These are phyloP conservation scores for Nemophila menziesii DNA, from an alignment of 257 asterid species.

Conservation along the genomic window DNA sequence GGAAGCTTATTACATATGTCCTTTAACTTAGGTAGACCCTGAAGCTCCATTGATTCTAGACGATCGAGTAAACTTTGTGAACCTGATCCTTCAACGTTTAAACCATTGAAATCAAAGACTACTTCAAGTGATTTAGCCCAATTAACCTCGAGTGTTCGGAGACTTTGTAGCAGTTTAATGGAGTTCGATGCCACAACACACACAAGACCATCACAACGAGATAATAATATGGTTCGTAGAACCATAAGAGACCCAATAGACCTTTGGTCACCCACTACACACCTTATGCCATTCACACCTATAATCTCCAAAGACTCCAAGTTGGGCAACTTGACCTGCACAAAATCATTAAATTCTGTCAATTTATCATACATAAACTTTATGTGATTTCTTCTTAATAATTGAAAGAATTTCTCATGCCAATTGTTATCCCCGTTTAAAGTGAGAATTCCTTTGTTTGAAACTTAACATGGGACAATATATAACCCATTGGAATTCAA, in stretches of 20 bases:
- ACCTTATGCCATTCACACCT: background rate
- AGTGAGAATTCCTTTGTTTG: no score
- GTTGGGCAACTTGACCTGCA: conserved; percentile 3
- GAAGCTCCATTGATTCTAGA: background rate
- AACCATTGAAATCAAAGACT: conserved; percentile 2
- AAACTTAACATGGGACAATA: no score
- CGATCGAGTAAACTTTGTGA: background rate
- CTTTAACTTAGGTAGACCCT: no score
- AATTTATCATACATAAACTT: no score
- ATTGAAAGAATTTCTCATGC: no score
- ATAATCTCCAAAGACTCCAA: background rate
- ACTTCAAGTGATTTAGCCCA: background rate
- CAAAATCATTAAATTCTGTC: no score
- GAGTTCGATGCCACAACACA: conserved; percentile 3
- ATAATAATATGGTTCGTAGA: no score
- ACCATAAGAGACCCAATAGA: background rate
- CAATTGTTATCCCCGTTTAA: no score
- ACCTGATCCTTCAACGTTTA: background rate
- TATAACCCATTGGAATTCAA: no score
- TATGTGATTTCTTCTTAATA: no score
- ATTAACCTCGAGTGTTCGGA: background rate
- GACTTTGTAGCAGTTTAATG: conserved; percentile 1
- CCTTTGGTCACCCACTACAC: background rate
- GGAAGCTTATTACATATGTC: no score
- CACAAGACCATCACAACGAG: no score